Conservation (phyloP, 495 filamentous ascomycete species). For the Massariosphaeria phaeospora region DNA sequence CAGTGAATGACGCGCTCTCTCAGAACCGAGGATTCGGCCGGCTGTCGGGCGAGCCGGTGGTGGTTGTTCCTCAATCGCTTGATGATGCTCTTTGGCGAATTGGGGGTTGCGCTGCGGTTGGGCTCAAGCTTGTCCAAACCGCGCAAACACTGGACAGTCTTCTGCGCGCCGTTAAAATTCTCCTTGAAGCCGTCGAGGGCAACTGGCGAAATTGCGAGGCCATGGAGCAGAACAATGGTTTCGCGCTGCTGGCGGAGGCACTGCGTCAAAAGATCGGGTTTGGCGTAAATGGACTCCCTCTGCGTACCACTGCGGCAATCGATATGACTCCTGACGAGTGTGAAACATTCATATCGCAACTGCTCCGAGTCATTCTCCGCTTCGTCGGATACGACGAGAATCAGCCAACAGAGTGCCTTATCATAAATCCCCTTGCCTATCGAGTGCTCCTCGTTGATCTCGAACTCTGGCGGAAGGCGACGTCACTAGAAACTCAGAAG, state of each 20-base stretch:
- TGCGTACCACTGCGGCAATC: conserved; percentile 32
- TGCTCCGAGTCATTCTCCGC: conserved; percentile 69
- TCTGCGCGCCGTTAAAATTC: conserved; percentile 71
- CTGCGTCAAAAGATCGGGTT: conserved; percentile 70
- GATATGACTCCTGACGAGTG: conserved; percentile 48
- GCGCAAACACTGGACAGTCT: conserved; percentile 63
- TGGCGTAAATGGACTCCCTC: conserved; percentile 40
- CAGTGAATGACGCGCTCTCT: conserved; percentile 80
- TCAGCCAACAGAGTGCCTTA: conserved; percentile 75
- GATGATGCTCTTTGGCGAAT: conserved; percentile 92
- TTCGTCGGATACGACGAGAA: conserved; percentile 83
- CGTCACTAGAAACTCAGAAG: conserved; percentile 65
- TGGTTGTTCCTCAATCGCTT: conserved; percentile 70
- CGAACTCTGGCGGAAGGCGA: conserved; percentile 76
- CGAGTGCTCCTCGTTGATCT: conserved; percentile 85
- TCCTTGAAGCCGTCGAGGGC: conserved; percentile 75
- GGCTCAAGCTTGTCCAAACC: conserved; percentile 74
- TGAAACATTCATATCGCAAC: conserved; percentile 59
- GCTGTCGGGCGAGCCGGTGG: conserved; percentile 77
- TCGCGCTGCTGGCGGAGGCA: conserved; percentile 74
- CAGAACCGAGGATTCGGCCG: conserved; percentile 73
- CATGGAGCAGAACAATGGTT: conserved; percentile 94
- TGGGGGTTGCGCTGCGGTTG: conserved; percentile 78
- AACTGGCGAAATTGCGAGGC: conserved; percentile 98
- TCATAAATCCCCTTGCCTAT: conserved; percentile 92